phyloP scores from a whole-genome alignment of 2,329 filamentous ascomycete genomes.

The Fusarium brachygibbosum region DNA sequence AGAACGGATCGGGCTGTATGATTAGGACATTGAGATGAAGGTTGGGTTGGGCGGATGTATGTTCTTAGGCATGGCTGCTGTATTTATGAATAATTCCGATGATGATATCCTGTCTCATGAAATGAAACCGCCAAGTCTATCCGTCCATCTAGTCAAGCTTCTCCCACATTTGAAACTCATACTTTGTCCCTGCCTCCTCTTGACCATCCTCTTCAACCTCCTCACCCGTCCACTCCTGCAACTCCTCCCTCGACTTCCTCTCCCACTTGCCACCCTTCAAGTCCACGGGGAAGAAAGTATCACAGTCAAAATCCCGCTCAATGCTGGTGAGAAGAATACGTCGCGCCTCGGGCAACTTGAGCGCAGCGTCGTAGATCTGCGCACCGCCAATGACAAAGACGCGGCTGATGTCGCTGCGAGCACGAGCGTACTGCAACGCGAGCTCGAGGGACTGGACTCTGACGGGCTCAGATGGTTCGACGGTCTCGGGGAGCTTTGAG shows the following conservation, averaged over 20 bases:
- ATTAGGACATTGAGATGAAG: conserved; percentile 31
- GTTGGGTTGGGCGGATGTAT: neutral
- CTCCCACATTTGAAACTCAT: conserved; percentile 83
- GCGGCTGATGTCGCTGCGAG: conserved; percentile 62
- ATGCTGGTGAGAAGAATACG: conserved; percentile 80
- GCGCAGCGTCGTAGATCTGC: conserved; percentile 82
- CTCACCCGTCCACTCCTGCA: conserved; percentile 77
- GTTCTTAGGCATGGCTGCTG: conserved; percentile 27
- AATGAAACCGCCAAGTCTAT: neutral
- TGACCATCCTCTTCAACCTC: conserved; percentile 67
- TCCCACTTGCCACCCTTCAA: conserved; percentile 69
- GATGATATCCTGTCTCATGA: conserved; percentile 38
- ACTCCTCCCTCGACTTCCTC: conserved; percentile 62
- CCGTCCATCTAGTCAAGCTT: conserved; percentile 53
- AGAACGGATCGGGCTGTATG: conserved; percentile 37
- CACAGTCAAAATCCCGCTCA: conserved; percentile 77
- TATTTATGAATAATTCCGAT: conserved; percentile 39
- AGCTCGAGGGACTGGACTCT: conserved; percentile 70
- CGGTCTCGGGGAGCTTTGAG: conserved; percentile 19
- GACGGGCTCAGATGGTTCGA: conserved; percentile 59
- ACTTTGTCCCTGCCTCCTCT: conserved; percentile 73
- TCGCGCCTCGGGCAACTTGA: conserved; percentile 69
- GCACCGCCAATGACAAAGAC: conserved; percentile 92
- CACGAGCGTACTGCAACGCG: conserved; percentile 65
- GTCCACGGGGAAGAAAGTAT: conserved; percentile 78